A percentile compares a stretch with the other conserved stretches of the same genome.
phyloP scores from a whole-genome alignment of 164 flowering plant genomes.

The Amborella trichopoda region DNA sequence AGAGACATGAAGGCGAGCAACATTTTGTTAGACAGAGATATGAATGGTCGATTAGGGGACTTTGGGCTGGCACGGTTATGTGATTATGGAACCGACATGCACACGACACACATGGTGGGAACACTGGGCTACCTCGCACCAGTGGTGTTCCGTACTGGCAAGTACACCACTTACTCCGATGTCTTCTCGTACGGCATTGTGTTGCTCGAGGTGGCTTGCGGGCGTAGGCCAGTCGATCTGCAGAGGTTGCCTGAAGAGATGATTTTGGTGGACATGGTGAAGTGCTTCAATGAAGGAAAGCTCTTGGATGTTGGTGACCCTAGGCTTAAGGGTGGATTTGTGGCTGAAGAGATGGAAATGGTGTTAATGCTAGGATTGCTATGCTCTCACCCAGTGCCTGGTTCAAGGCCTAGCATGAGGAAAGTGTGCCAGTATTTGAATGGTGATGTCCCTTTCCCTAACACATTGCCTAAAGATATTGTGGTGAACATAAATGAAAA shows the following conservation, averaged over 20 bases:
- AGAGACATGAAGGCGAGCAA: slow-evolving; percentile 86
- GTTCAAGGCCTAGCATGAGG: slow-evolving; percentile 74
- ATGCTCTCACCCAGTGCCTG: slow-evolving; percentile 68
- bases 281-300: slow-evolving; percentile 53
- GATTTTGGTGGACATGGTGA: slow-evolving; percentile 87
- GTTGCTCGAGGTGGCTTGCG: slow-evolving; percentile 85
- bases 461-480: too few relatives aligned
- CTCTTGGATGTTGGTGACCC: slow-evolving; percentile 57
- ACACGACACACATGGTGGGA: slow-evolving; percentile 84
- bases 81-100: slow-evolving; percentile 88
- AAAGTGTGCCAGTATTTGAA: slow-evolving; percentile 74
- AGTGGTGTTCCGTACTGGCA: slow-evolving; percentile 85
- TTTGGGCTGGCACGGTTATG: slow-evolving; percentile 82
- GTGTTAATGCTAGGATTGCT: slow-evolving; percentile 71
- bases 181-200: slow-evolving; percentile 86
- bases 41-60: slow-evolving; percentile 72
- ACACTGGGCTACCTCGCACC: slow-evolving; percentile 97
- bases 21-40: slow-evolving; percentile 57
- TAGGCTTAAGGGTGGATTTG: slow-evolving; percentile 50
- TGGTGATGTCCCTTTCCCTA: slow-evolving; percentile 21
- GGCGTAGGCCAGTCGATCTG: slow-evolving; percentile 76
- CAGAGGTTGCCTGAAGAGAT: slow-evolving; percentile 29
- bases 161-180: slow-evolving; percentile 84
- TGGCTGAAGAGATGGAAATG: slow-evolving; percentile 52
- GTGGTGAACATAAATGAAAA: too few relatives aligned